A percentile compares a stretch with the other conserved stretches of the same genome.
Conservation (phyloP, 140 eudicot genomes). For the Anethum foeniculum region DNA sequence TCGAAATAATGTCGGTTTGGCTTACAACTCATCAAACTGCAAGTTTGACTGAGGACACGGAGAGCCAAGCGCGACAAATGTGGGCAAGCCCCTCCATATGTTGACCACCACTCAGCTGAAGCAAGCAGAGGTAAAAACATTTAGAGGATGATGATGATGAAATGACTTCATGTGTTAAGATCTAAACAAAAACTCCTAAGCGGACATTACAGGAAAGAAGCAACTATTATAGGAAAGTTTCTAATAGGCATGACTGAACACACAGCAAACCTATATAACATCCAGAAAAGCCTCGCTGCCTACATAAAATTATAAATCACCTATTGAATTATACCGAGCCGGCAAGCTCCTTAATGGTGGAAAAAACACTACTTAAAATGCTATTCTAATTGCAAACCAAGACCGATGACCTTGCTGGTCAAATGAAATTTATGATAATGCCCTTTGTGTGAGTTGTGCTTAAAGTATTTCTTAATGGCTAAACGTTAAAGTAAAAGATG, state of each 20-base stretch:
- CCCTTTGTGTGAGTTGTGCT: not conserved
- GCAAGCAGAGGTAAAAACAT: conserved; percentile 17
- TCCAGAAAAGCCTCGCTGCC: not conserved
- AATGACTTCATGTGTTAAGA: not conserved
- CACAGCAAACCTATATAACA: not conserved
- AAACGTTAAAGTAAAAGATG: not conserved
- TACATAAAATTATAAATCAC: not conserved
- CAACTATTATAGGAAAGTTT: not conserved
- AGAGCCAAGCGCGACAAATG: conserved; percentile 75
- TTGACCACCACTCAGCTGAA: conserved; percentile 96
- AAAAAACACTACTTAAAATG: not conserved
- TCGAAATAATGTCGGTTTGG: conserved; percentile 42
- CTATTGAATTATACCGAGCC: not conserved
- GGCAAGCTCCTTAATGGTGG: not conserved
- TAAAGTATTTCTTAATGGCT: not conserved
- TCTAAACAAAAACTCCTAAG: conserved; percentile 2
- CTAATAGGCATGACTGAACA: not conserved
- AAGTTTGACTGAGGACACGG: conserved; percentile 89
- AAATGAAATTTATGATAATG: not conserved
- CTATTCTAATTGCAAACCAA: not conserved
- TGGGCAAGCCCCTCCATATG: conserved; percentile 95
- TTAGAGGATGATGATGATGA: conserved; percentile 9
- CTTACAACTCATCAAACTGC: conserved; percentile 62
- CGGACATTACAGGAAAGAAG: not conserved
- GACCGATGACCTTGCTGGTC: conserved; percentile 1